Percentiles rank a stretch among this genome's conserved stretches.
Evolutionary conservation across 2,329 filamentous ascomycete species (phyloP).

Genomic region (Metarhizium anisopliae): DNA sequence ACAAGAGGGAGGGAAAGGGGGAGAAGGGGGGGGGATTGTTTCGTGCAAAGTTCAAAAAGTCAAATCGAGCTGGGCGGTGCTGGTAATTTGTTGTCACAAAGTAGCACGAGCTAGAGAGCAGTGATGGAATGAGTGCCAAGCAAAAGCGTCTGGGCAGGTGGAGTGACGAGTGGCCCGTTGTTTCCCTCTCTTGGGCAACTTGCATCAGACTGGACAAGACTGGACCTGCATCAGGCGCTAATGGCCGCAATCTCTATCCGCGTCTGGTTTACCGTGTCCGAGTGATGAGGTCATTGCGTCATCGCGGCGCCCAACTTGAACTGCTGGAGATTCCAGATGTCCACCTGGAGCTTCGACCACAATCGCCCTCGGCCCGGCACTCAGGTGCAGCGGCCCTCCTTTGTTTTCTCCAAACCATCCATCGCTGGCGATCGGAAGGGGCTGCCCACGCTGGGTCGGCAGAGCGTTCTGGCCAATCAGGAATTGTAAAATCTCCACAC

Average conservation of each 20-base stretch:
- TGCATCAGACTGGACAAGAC: too few relatives aligned
- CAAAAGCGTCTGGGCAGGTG: too few relatives aligned
- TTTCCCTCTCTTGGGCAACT: too few relatives aligned
- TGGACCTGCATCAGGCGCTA: too few relatives aligned
- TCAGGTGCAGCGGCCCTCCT: background rate
- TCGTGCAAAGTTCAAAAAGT: background rate
- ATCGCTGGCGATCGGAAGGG: background rate
- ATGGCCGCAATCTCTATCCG: too few relatives aligned
- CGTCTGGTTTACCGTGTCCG: background rate
- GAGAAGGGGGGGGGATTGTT: background rate
- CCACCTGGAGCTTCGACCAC: background rate
- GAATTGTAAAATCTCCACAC: background rate
- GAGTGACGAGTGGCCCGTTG: too few relatives aligned
- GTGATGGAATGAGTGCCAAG: too few relatives aligned
- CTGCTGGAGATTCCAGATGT: too few relatives aligned
- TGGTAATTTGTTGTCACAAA: background rate
- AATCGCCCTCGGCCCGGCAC: background rate
- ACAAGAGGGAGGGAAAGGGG: background rate
- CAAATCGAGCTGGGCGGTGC: background rate
- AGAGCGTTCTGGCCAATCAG: background rate
- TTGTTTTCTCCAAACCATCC: background rate
- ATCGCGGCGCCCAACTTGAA: too few relatives aligned
- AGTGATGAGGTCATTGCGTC: slow-evolving; percentile 4
- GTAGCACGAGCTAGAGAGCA: too few relatives aligned
- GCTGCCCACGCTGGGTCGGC: background rate